phyloP scores from a whole-genome alignment of 805 yeast genomes.

The Maudiozyma turicensis region DNA sequence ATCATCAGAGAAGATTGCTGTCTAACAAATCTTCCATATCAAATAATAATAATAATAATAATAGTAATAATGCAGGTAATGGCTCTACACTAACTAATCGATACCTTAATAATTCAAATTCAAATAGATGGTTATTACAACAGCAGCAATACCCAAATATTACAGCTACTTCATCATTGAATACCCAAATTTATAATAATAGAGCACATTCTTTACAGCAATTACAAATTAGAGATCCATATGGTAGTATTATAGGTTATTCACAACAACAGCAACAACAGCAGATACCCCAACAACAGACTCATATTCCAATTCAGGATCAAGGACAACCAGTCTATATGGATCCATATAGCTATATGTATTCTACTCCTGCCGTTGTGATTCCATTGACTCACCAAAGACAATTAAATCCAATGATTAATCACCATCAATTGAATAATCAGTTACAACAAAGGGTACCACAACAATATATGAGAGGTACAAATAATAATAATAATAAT shows the following conservation, averaged over 20 bases:
- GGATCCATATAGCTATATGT: neutral
- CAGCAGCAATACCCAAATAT: neutral
- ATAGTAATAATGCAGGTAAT: neutral
- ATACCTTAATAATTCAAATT: neutral
- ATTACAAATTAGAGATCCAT: neutral
- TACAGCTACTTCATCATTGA: neutral
- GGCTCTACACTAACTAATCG: neutral
- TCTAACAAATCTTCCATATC: conserved; percentile 2
- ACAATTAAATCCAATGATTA: neutral
- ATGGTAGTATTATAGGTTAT: neutral
- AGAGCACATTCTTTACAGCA: neutral
- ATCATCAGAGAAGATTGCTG: neutral
- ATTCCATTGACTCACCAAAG: neutral
- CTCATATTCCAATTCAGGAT: neutral
- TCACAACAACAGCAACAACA: neutral
- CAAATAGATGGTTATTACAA: neutral
- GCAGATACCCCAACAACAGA: neutral
- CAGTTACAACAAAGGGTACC: neutral
- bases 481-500: neutral
- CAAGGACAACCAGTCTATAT: neutral
- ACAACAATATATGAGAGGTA: neutral
- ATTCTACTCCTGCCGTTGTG: neutral
- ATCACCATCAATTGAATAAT: neutral
- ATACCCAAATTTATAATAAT: neutral
- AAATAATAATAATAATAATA: neutral